A percentile compares a stretch with the other conserved stretches of the same genome.
Conservation (phyloP, 768 basidiomycete species). For the Dacryopinax spathularia region DNA sequence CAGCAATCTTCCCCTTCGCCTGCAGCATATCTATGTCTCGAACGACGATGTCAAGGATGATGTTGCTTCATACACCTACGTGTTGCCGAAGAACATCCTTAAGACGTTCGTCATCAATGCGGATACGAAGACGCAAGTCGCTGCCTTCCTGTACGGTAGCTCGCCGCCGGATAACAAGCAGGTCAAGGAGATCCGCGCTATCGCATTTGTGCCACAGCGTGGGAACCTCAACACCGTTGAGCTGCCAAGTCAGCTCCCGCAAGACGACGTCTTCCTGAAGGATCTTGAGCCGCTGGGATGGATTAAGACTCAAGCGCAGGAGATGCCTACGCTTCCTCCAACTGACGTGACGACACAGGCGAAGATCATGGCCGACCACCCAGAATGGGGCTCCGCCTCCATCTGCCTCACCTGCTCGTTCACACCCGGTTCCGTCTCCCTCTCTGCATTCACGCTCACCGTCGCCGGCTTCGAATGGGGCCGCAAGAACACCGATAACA, state of each 20-base stretch:
- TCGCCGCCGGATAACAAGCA: constrained; percentile 94
- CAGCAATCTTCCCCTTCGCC: constrained; percentile 85
- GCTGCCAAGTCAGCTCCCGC: constrained; percentile 75
- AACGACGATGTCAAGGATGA: constrained; percentile 99
- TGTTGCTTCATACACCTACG: constrained; percentile 84
- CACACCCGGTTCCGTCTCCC: constrained; percentile 92
- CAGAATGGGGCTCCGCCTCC: constrained; percentile 85
- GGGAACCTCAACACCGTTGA: constrained; percentile 92
- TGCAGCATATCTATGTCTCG: constrained; percentile 97
- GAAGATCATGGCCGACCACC: constrained; percentile 91
- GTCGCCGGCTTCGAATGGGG: constrained; percentile 97
- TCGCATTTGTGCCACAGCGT: constrained; percentile 95
- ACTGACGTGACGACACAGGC: constrained; percentile 88
- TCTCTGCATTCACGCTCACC: constrained; percentile 81
- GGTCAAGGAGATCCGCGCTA: constrained; percentile 89
- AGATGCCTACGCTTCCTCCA: constrained; percentile 83
- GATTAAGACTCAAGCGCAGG: constrained; percentile 92
- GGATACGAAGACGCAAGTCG: constrained; percentile 91
- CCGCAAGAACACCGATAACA: constrained; percentile 77
- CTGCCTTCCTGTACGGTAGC: constrained; percentile 81
- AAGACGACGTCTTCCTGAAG: constrained; percentile 87
- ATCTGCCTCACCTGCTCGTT: constrained; percentile 92
- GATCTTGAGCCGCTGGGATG: constrained; percentile 91
- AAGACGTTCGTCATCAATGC: constrained; percentile 85
- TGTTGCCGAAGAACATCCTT: constrained; percentile 92